These are phyloP conservation scores for Macadamia integrifolia DNA, from an alignment of 164 flowering plant species.

Conservation along the genomic window DNA sequence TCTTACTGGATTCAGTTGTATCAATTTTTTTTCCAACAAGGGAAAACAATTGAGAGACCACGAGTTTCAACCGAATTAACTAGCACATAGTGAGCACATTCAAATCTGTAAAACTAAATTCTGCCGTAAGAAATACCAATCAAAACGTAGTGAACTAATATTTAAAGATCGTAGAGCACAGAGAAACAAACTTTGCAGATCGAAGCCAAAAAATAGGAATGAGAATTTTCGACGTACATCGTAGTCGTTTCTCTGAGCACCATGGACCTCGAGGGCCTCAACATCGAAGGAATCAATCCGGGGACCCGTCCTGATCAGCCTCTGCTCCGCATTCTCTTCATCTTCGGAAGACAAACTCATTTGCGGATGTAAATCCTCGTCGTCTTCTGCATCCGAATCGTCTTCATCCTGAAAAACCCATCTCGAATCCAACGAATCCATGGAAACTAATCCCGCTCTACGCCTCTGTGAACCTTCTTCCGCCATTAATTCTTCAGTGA, in stretches of 20 bases:
- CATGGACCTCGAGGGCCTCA: slow-evolving; percentile 89
- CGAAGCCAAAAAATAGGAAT: neutral
- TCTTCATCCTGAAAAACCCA: slow-evolving; percentile 92
- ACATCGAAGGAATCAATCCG: slow-evolving; percentile 92
- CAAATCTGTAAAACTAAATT: too few relatives aligned
- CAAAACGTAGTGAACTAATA: too few relatives aligned
- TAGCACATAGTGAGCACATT: too few relatives aligned
- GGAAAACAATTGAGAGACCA: too few relatives aligned
- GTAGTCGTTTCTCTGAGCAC: slow-evolving; percentile 61
- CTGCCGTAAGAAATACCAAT: too few relatives aligned
- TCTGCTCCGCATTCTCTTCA: slow-evolving; percentile 57
- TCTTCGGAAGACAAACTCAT: slow-evolving; percentile 48
- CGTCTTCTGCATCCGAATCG: slow-evolving; percentile 38
- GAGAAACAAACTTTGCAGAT: neutral
- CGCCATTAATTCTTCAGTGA: slow-evolving; percentile 33
- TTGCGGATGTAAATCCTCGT: slow-evolving; percentile 21
- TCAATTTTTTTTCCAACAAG: too few relatives aligned
- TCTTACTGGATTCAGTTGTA: too few relatives aligned
- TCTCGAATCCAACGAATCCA: slow-evolving; percentile 72
- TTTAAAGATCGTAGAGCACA: neutral
- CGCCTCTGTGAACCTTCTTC: slow-evolving; percentile 41
- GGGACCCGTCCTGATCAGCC: slow-evolving; percentile 87
- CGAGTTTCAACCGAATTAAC: too few relatives aligned
- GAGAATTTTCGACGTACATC: slow-evolving; percentile 36
- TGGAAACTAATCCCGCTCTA: slow-evolving; percentile 32